A percentile compares a stretch with the other conserved stretches of the same genome.
Evolutionary conservation across 352 stramenopile species (phyloP).

Genomic region (Thraustochytrium sp.): DNA sequence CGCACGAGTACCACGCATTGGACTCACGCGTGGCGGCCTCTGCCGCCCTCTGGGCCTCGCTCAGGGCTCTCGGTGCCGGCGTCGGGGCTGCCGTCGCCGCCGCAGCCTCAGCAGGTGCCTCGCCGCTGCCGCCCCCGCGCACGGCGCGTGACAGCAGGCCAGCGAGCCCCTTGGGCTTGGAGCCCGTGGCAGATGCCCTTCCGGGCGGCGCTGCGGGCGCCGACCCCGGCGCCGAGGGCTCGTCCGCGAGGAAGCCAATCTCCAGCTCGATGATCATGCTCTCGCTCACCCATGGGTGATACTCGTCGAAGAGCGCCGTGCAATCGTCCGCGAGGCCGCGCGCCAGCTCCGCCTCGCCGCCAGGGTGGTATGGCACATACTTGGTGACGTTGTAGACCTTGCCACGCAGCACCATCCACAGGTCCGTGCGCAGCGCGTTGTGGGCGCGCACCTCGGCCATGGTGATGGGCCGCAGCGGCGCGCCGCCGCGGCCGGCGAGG

Average conservation of each 20-base stretch:
- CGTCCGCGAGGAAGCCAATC: not conserved
- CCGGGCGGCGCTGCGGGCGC: not conserved
- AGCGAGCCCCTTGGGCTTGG: not conserved
- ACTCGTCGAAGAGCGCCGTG: constrained; percentile 23
- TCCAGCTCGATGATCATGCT: not conserved
- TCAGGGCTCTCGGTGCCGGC: too few species aligned
- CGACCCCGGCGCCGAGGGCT: not conserved
- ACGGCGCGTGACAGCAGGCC: not conserved
- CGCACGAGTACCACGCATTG: not conserved
- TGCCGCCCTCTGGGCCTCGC: not conserved
- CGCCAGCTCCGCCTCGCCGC: constrained; percentile 1
- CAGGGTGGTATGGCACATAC: constrained; percentile 38
- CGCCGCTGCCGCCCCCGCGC: too few species aligned
- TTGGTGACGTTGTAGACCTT: constrained; percentile 37
- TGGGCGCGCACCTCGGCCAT: constrained; percentile 20
- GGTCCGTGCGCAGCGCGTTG: not conserved
- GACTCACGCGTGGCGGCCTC: not conserved
- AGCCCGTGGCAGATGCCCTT: not conserved
- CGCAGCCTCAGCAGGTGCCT: too few species aligned
- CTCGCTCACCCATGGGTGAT: constrained; percentile 36
- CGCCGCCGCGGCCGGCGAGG: not conserved
- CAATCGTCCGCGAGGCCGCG: not conserved
- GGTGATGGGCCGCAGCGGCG: not conserved
- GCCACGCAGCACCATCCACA: constrained; percentile 16
- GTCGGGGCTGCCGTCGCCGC: too few species aligned